Conservation (phyloP, 108 stramenopile species). For the Cylindrotheca closterium region DNA sequence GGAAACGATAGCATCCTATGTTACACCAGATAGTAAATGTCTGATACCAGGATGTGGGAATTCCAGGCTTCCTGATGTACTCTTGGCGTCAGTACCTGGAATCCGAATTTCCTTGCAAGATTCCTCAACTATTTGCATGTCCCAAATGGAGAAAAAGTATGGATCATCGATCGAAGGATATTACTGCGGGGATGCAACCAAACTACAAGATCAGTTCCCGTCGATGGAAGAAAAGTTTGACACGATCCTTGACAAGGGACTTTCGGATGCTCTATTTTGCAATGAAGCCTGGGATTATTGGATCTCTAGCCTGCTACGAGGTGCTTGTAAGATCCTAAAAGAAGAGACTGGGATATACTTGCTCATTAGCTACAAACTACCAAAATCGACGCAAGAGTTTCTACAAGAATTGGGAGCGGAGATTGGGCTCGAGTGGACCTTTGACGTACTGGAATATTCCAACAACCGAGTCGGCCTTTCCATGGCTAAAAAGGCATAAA, state of each 20-base stretch:
- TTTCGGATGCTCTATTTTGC: constrained; percentile 77
- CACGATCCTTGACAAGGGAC: constrained; percentile 74
- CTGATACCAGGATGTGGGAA: constrained; percentile 71
- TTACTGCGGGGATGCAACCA: constrained; percentile 70
- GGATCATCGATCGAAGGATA: constrained; percentile 19
- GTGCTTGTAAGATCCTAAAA: constrained; percentile 32
- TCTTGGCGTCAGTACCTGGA: constrained; percentile 26
- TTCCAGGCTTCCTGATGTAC: constrained; percentile 45
- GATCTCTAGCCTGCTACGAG: constrained; percentile 32
- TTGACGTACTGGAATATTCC: constrained; percentile 18
- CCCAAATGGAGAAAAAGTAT: constrained; percentile 39
- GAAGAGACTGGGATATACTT: constrained; percentile 28
- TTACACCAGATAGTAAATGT: constrained; percentile 40
- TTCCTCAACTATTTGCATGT: constrained; percentile 60
- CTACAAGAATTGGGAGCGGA: constrained; percentile 21
- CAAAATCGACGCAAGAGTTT: constrained; percentile 32
- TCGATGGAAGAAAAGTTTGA: constrained; percentile 33
- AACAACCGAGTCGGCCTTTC: constrained; percentile 19
- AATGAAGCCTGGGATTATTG: constrained; percentile 60
- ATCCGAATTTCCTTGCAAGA: constrained; percentile 55
- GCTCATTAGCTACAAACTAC: constrained; percentile 42
- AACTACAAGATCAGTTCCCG: constrained; percentile 27
- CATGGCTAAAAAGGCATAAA: constrained; percentile 19
- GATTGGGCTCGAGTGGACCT: constrained; percentile 35
- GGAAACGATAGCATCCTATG: constrained; percentile 36